Evolutionary conservation across 164 flowering plant genomes (phyloP), one percentile per base, ranked within the genome.

Genomic region (Kingdonia uniflora): DNA sequence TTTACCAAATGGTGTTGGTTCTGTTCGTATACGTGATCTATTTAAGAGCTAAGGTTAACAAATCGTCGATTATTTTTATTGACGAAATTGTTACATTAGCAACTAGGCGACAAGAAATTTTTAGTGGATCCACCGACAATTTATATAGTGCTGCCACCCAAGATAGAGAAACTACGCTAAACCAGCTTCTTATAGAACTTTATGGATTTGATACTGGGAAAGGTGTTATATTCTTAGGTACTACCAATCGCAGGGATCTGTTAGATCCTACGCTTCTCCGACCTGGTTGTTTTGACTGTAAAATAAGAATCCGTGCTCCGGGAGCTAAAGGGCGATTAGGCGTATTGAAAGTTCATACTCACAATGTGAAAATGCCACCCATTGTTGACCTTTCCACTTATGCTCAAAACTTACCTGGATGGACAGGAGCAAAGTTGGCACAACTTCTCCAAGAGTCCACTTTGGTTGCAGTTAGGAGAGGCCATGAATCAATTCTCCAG

Each of bases 161-260:
- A 73, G 98, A 92, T 72, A 75, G 96, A 66, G 98, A 92, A 74
- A 85, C 95, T 45, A 88, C 98, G 26, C 64, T 92, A 73, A 92
- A 92, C 67, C 98, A 92, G 76, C 84, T 92, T 17, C 64, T 92
- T 50, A 92, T 85, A 61, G 98, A 92, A 72, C 87, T 92, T 64
- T 96, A 92, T 71, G 98, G 98, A 11, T 92, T 92, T 71, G 98
- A 92, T 71, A 92, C 96, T 56, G 94, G 96, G 33, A 85, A 85
- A 76, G 98, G 96, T 65, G 96, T 92, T 47, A 92, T 92, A 64
- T 87, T 92, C 69, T 68, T 92, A 55, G 98, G 82, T 65, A 96
- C 98, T 35, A 92, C 98, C 42, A 92, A 92, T 59, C 84, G 96
- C n/a, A 80, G 62, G 80, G 98, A 92, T 77, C 68, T 92, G 73